Evolutionary conservation across 805 yeast species (phyloP), one percentile per base, ranked within the genome.

Genomic region (Pichia paraexigua): DNA sequence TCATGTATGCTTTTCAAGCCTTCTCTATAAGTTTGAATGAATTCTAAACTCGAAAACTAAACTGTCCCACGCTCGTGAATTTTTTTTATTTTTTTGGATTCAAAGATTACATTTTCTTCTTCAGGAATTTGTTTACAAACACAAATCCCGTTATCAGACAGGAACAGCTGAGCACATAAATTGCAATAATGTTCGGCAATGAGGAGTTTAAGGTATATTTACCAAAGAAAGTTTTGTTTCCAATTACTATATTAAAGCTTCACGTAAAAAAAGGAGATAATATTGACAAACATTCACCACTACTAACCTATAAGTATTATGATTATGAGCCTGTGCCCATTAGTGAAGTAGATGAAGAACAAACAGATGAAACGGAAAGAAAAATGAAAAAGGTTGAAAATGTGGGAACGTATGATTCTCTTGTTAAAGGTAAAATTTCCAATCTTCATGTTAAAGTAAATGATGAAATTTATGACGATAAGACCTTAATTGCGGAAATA

Each of bases 321-420:
- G 86, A 83, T 56, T 78, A 74, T 63, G 80, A 78, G 59, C 82
- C 78, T 35, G 75, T 76, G 54, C 81, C 83, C 10, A 66, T 72
- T 45, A 71, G 71, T 47, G 78, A 75, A 42, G 72, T 68, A 37
- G 62, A 61, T 6, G 67, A 67, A 20, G 64, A 62, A 18, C 60
- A 54, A 20, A 58, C 63, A 20, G 64, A 60, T 48, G 65, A 82
- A 57, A 68, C 79, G 20, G 74, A 76, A 27, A 56, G 65, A 50
- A 67, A 71, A 53, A 64, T 71, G 53, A 64, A 64, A 21, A 68
- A 82, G 43, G 86, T 85, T 2, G 91, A 86, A 59, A 71, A 80
- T 27, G 80, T 83, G 13, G 92, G 89, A 1, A 75, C 85, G 2
- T 90, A 82, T 63, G 98, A 92, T 63, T 76, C 84, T 40, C 97